Evolutionary conservation across 768 basidiomycete genomes (phyloP), one percentile per base, ranked within the genome.

Genomic region (Mycena pura): DNA sequence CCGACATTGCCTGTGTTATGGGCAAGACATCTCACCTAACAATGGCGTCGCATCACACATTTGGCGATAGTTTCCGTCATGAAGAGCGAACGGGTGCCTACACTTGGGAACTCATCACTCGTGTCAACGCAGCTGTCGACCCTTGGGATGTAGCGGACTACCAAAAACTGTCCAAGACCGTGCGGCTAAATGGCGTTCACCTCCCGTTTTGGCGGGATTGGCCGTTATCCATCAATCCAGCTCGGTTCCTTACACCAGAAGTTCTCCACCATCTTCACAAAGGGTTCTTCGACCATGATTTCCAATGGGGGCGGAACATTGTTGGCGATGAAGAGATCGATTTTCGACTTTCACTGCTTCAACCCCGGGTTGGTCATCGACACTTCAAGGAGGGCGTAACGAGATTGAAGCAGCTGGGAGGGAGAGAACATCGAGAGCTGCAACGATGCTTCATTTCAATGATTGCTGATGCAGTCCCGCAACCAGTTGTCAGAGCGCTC

Each of bases 381-480:
- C 78, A 80, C 31, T 82, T 81, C 52, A 57, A 65, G 8, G 68
- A 74, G 25, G 77, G 80, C 0, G 73, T 81, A 8, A 77, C 73
- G 6, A 66, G 69, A 6, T 39, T 81, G 19, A 79, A 80, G 28
- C 79, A 82, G 57, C 74, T 78, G 28, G 79, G 80, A 10, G 78
- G 79, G 0, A 47, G 70, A 1, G 77, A 80, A 24, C 77, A 80
- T 47, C 58, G 71, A 0, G 71, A 82, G 22, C 57, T 82, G 6
- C 71, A 81, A 52, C 51, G 68, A 5, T 73, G 72, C 25, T 60
- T 81, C 6, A 60, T 83, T n/a, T 34, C 66, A 6, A 59, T 77
- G 11, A 74, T 80, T 32, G 72, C 75, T 48, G 75, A 72, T n/a
- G 72, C 68, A 47, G 73, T 73, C 14, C 46, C 72, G 1, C 27